Evolutionary conservation across 2,329 filamentous ascomycete genomes (phyloP).

Genomic region (Rhynchosporium graminicola): DNA sequence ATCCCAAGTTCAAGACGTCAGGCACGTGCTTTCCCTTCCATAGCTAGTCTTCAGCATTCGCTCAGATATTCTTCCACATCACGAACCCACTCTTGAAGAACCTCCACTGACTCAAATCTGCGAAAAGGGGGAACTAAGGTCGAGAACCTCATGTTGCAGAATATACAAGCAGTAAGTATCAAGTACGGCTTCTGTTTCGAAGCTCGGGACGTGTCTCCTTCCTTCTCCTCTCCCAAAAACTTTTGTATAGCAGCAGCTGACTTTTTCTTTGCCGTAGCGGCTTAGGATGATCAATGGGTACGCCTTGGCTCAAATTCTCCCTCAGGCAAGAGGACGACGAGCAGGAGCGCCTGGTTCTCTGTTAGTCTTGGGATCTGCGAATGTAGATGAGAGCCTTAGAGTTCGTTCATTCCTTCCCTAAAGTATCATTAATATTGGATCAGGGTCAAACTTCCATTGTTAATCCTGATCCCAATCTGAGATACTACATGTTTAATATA

Average conservation of each 20-base stretch:
- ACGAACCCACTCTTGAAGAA: neutral
- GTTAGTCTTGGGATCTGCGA: conserved; percentile 67
- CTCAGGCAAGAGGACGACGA: conserved; percentile 54
- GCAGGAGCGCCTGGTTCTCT: conserved; percentile 49
- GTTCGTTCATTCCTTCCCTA: no score
- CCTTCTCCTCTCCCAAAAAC: neutral
- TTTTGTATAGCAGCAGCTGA: neutral
- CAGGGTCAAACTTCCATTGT: no score
- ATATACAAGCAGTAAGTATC: conserved; percentile 55
- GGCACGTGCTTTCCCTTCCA: conserved; percentile 35
- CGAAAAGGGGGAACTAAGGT: conserved; percentile 48
- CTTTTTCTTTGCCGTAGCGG: neutral
- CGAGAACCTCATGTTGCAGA: conserved; percentile 60
- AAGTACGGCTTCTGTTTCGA: neutral
- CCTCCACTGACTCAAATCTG: conserved; percentile 1
- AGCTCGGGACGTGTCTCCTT: no score
- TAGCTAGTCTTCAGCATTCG: conserved; percentile 2
- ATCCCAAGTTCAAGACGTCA: conserved; percentile 56
- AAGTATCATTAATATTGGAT: no score
- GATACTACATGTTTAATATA: no score
- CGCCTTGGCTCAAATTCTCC: conserved; percentile 59
- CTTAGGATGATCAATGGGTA: conserved; percentile 56
- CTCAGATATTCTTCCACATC: neutral
- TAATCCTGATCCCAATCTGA: no score
- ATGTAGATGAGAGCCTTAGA: conserved; percentile 59